Percentiles rank a stretch among this genome's conserved stretches.
phyloP scores from a whole-genome alignment of 1,139 yeast species.

The Schwanniomyces etchellsii region DNA sequence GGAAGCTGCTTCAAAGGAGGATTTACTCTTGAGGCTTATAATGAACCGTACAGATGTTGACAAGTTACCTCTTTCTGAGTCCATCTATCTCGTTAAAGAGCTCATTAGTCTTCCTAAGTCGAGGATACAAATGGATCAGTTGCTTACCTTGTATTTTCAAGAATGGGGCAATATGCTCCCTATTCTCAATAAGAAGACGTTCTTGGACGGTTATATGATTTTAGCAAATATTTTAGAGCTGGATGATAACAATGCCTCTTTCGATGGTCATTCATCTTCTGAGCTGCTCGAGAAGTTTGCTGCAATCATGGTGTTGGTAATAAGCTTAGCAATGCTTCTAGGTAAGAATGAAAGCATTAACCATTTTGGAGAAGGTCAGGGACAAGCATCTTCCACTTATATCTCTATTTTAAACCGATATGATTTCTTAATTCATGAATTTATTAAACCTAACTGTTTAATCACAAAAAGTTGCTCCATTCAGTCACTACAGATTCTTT shows the following conservation, averaged over 20 bases:
- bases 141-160: conserved; percentile 59
- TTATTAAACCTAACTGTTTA: conserved; percentile 47
- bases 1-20: conserved; percentile 8
- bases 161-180: conserved; percentile 77
- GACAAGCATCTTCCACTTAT: conserved; percentile 14
- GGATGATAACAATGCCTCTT: conserved; percentile 6
- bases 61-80: conserved; percentile 27
- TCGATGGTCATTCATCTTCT: conserved; percentile 8
- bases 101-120: conserved; percentile 46
- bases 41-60: conserved; percentile 26
- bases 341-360: conserved; percentile 18
- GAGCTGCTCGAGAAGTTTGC: conserved; percentile 53
- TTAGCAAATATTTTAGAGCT: conserved; percentile 39
- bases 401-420: conserved; percentile 33
- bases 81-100: conserved; percentile 37
- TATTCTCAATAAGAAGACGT: conserved; percentile 59
- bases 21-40: conserved; percentile 13
- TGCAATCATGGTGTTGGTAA: conserved; percentile 50
- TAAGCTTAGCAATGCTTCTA: conserved; percentile 53
- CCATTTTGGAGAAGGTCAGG: conserved; percentile 2
- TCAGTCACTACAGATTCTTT: conserved; percentile 63
- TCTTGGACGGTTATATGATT: conserved; percentile 51
- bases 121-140: conserved; percentile 50
- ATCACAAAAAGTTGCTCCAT: conserved; percentile 55
- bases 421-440: conserved; percentile 48